Base-by-base conservation (phyloP, 148 eudicot species). In the Diospyros lotus region DNA sequence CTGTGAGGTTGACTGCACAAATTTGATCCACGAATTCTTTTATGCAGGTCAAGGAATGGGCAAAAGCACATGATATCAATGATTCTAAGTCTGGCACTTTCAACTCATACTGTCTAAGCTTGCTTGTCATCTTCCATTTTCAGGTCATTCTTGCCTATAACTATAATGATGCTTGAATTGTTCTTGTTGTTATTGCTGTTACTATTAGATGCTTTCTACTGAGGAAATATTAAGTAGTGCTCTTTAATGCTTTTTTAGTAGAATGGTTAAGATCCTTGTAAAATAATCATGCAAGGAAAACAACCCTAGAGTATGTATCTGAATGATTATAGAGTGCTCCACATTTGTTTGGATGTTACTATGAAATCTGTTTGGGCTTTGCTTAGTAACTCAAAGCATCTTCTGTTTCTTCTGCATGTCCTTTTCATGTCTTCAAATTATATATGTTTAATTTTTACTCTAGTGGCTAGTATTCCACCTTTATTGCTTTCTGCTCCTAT, bases 11-110 rank as follows among this genome's bases (percentile, higher is more conserved):
- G 52, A 69, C 64, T 68, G 44, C 56, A n/a, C 1, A 60, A 56
- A 74, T 64, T 75, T 74, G 41, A 76, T 75, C 53, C 41, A 28
- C 73, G 43, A 60, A 71, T 59, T 64, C 18, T 58, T 87, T 15
- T 65, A 6, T 80, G 84, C 87, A 96, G 99, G 94, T 96, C 64
- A 96, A 96, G 81, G 99, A 93, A 81, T 95, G 99, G 99, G 99
- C 99, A 78, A 95, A 89, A 75, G 87, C 97, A 45, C 87, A 88
- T 72, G 78, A 78, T 80, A 91, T 93, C 64, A 89, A 93, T 78
- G 91, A 88, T 75, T 76, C 99, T 63, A 89, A 83, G 84, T 71
- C 79, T 71, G 99, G 99, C 75, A 80, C 94, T 55, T 76, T 93
- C 15, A 93, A 96, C 73, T 96, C 99, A 44, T 96, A 96, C 79